Evolutionary conservation across 2,329 filamentous ascomycete genomes (phyloP).

Genomic region (Helotiales sp.): DNA sequence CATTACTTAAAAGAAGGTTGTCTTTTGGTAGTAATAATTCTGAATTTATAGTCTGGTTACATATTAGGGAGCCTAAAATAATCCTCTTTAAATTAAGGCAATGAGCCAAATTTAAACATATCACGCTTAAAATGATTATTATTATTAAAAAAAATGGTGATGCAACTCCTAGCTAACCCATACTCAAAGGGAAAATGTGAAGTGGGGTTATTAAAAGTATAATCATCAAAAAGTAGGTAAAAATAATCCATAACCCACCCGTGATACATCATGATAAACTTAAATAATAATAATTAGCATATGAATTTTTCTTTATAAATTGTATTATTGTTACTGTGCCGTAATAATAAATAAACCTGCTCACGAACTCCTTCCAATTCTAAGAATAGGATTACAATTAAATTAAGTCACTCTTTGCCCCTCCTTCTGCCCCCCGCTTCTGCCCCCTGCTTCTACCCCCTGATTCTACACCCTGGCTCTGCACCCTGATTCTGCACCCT

Average conservation of each 20-base stretch:
- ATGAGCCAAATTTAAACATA: neutral
- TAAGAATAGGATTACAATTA: too few relatives aligned
- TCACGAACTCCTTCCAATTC: too few relatives aligned
- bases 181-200: neutral
- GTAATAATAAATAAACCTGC: too few relatives aligned
- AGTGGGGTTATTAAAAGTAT: neutral
- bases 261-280: too few relatives aligned
- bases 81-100: neutral
- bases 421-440: neutral
- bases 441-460: neutral
- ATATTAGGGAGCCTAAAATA: neutral
- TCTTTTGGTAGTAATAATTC: neutral
- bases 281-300: too few relatives aligned
- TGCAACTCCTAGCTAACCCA: neutral
- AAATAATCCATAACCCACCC: neutral
- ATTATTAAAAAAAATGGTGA: neutral
- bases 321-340: too few relatives aligned
- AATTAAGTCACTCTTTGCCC: neutral
- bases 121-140: neutral
- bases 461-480: neutral
- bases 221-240: neutral
- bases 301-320: too few relatives aligned
- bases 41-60: neutral
- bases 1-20: neutral
- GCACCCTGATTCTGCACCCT: neutral